phyloP scores from a whole-genome alignment of 2,329 filamentous ascomycete genomes.

The Sphaceloma murrayae region DNA sequence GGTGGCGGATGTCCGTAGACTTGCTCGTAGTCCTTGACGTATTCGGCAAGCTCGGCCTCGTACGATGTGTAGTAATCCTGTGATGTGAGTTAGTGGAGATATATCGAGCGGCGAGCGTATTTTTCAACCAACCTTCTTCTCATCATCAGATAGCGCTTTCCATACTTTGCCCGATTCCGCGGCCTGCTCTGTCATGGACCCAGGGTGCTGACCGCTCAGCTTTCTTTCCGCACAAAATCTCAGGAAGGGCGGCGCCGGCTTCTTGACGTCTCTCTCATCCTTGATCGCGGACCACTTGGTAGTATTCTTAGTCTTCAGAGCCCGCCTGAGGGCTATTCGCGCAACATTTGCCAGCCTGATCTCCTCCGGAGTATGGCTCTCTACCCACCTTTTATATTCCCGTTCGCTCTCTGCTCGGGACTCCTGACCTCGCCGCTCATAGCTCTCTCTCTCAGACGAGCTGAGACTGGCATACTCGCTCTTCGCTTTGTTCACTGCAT shows the following conservation, averaged over 20 bases:
- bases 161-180: slow-evolving; percentile 40
- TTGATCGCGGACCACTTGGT: slow-evolving; percentile 30
- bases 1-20: slow-evolving; percentile 8
- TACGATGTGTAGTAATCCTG: slow-evolving; percentile 6
- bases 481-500: slow-evolving; percentile 48
- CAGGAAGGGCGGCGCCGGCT: slow-evolving; percentile 31
- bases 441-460: slow-evolving; percentile 12
- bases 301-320: slow-evolving; percentile 16
- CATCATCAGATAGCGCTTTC: slow-evolving; percentile 36
- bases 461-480: slow-evolving; percentile 20
- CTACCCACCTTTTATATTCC: slow-evolving; percentile 46
- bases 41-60: not conserved
- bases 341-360: slow-evolving; percentile 53
- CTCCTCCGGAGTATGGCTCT: slow-evolving; percentile 45
- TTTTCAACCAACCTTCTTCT: slow-evolving; percentile 38
- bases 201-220: slow-evolving; percentile 42
- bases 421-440: slow-evolving; percentile 14
- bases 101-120: not conserved
- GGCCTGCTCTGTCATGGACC: slow-evolving; percentile 30
- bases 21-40: slow-evolving; percentile 4
- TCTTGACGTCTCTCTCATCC: slow-evolving; percentile 48
- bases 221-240: slow-evolving; percentile 39
- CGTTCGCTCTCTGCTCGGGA: slow-evolving; percentile 28
- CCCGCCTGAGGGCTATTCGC: slow-evolving; percentile 32
- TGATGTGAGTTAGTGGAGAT: not conserved